A percentile compares a stretch with the other conserved stretches of the same genome.
phyloP scores from a whole-genome alignment of 2,329 filamentous ascomycete genomes.

The Fusarium metavorans region DNA sequence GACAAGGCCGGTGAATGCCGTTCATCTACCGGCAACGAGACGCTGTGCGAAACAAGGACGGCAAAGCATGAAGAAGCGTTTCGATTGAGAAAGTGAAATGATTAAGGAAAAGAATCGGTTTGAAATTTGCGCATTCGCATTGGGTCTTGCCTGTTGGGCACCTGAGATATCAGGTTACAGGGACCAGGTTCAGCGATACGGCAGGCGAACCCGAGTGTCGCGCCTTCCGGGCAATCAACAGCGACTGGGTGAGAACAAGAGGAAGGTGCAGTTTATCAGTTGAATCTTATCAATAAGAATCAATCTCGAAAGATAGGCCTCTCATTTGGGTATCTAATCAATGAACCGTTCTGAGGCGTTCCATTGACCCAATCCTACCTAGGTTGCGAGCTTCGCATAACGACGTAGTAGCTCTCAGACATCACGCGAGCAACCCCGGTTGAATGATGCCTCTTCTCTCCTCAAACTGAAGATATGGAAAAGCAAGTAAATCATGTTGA shows the following conservation, averaged over 20 bases:
- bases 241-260: not conserved
- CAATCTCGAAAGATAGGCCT: not conserved
- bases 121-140: not conserved
- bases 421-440: not conserved
- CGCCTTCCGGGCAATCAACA: not conserved
- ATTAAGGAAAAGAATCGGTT: not conserved
- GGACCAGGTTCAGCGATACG: not conserved
- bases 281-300: not conserved
- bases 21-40: not conserved
- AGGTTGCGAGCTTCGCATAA: not conserved
- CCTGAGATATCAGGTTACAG: not conserved
- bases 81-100: not conserved
- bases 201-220: not conserved
- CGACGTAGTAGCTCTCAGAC: not conserved
- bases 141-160: not conserved
- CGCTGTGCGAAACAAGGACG: not conserved
- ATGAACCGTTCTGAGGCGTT: not conserved
- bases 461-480: not conserved
- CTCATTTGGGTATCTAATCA: not conserved
- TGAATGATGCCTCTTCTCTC: not conserved
- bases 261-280: not conserved
- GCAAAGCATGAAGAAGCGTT: not conserved
- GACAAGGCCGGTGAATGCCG: not conserved
- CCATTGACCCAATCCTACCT: not conserved
- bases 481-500: not conserved